Evolutionary conservation across 108 stramenopile genomes (phyloP), one percentile per base, ranked within the genome.

Genomic region (Craspedostauros australis): DNA sequence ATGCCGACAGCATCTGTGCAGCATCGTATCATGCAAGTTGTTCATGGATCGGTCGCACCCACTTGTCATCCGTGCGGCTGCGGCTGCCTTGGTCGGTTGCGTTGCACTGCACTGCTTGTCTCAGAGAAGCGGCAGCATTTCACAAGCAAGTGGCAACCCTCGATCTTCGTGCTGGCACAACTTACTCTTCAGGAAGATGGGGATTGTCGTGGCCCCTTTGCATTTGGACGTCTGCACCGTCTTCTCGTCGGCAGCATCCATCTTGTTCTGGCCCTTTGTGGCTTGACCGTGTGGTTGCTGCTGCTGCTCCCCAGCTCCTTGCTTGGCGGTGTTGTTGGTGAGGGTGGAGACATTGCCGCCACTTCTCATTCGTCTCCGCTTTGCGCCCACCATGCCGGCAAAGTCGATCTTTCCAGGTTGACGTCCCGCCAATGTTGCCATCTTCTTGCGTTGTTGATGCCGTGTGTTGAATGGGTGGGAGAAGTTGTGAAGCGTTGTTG

Each of bases 181-280:
- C 76, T 69, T 42, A 78, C 76, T 91, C 60, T 86, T 85, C 31
- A 91, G 72, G 50, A 91, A 91, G 64, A 91, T 84, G 16, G 89
- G 89, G 36, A 85, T 83, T 8, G 79, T 79, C 15, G 56, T 71
- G 20, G 69, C 67, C 21, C 72, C 72, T 50, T 78, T 78, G 66
- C 72, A 78, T 50, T 68, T 78, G 14, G 72, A 73, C 5, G 76
- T 77, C 38, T 72, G 55, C 1, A 39, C 54, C 30, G 47, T 54
- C 34, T 64, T 69, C 33, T 75, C 74, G 16, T 59, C 61, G 30
- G 54, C 70, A 29, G 31, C 39, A 30, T 38, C 64, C 7, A 22
- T 45, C 15, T 37, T 24, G 15, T 66, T 39, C 55, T 25, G 19
- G 33, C 29, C 37, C 47, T 40, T 60, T 11, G 29, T 33, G 24